phyloP scores from a whole-genome alignment of 2,329 filamentous ascomycete genomes.

The Epichloe sp. region DNA sequence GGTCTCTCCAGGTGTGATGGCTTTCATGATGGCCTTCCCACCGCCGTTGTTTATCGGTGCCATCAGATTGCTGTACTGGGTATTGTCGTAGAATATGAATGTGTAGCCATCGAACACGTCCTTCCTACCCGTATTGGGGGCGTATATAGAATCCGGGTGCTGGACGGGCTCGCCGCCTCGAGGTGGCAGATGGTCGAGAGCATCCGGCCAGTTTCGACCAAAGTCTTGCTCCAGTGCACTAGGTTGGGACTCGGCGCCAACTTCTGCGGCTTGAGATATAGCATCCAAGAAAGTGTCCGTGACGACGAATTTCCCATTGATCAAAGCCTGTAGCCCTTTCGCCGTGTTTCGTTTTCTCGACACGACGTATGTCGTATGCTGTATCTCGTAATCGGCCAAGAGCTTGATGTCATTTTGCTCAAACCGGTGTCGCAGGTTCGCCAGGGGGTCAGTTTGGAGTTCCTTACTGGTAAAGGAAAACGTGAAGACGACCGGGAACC shows the following conservation, averaged over 20 bases:
- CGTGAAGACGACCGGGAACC: constrained; percentile 69
- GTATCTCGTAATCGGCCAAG: constrained; percentile 54
- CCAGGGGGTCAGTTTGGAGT: constrained; percentile 51
- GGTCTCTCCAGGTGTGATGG: constrained; percentile 49
- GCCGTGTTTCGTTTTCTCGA: constrained; percentile 82
- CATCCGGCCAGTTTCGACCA: constrained; percentile 63
- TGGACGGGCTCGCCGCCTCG: constrained; percentile 62
- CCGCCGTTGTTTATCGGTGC: constrained; percentile 64
- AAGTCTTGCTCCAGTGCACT: constrained; percentile 67
- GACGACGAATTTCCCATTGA: constrained; percentile 70
- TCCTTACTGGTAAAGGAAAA: constrained; percentile 59
- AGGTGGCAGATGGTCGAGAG: constrained; percentile 58
- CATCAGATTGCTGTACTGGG: constrained; percentile 63
- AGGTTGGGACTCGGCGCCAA: constrained; percentile 33
- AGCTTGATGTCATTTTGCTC: constrained; percentile 87
- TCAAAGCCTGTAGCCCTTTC: constrained; percentile 73
- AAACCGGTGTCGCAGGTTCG: constrained; percentile 48
- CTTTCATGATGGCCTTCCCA: constrained; percentile 64
- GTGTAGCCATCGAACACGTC: constrained; percentile 77
- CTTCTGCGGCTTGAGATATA: constrained; percentile 45
- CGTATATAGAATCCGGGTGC: constrained; percentile 54
- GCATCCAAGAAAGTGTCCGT: constrained; percentile 60
- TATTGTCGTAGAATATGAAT: constrained; percentile 71
- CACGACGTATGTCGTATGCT: constrained; percentile 73
- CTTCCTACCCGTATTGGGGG: constrained; percentile 50